Percentiles rank a stretch among this genome's conserved stretches.
phyloP scores from a whole-genome alignment of 2,329 filamentous ascomycete genomes.

The Trichoderma gracile region DNA sequence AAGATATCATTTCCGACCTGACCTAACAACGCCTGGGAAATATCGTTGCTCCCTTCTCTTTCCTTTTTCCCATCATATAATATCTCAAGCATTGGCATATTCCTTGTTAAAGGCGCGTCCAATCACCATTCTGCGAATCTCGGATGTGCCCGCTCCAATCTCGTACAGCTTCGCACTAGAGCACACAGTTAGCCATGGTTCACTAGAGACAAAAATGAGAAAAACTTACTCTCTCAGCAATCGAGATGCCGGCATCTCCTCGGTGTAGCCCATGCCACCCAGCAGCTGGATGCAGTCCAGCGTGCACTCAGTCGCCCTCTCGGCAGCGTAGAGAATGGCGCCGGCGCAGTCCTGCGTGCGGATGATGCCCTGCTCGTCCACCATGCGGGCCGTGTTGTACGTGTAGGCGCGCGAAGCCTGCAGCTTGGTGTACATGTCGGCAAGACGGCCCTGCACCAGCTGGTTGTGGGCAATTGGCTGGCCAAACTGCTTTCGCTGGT shows the following conservation, averaged over 20 bases:
- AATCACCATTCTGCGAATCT: constrained; percentile 92
- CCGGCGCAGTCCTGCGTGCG: constrained; percentile 91
- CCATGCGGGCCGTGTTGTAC: constrained; percentile 73
- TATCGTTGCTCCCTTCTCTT: not conserved
- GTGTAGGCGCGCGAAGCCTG: constrained; percentile 85
- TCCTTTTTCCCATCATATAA: not conserved
- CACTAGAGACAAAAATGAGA: not conserved
- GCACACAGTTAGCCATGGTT: constrained; percentile 33
- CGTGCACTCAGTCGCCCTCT: constrained; percentile 82
- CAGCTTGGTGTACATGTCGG: constrained; percentile 96
- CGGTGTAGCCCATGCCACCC: constrained; percentile 93
- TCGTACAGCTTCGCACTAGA: constrained; percentile 77
- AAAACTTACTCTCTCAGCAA: constrained; percentile 68
- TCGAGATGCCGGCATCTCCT: constrained; percentile 88
- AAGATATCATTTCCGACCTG: not conserved
- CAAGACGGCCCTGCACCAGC: constrained; percentile 86
- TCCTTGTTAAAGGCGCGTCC: constrained; percentile 89
- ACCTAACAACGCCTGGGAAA: not conserved
- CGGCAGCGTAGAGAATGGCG: constrained; percentile 88
- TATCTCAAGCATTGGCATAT: constrained; percentile 53
- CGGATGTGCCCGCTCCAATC: constrained; percentile 94
- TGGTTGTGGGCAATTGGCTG: constrained; percentile 88
- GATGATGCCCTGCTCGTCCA: constrained; percentile 74
- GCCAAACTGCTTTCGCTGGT: constrained; percentile 87
- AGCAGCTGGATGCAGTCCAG: constrained; percentile 89